phyloP scores from a whole-genome alignment of 2,329 filamentous ascomycete genomes.

The Fusarium sp. region DNA sequence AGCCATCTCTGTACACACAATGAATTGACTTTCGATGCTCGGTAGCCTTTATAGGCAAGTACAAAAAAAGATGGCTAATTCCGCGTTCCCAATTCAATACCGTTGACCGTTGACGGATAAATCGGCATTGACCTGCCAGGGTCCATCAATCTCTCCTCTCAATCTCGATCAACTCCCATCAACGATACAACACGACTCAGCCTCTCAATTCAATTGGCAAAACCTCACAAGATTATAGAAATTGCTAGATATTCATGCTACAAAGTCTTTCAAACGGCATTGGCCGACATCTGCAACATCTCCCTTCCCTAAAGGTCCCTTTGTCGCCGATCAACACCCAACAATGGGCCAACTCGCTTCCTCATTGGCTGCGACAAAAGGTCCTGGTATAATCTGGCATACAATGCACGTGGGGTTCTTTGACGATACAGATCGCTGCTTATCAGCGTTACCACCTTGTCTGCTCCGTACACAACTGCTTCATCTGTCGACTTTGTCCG shows the following conservation, averaged over 20 bases:
- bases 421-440: conserved; percentile 20
- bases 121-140: conserved; percentile 4
- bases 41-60: conserved; percentile 20
- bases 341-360: neutral
- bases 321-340: conserved; percentile 21
- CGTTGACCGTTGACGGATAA: conserved; percentile 6
- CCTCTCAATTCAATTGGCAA: neutral
- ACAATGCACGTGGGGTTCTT: conserved; percentile 33
- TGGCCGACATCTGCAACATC: neutral
- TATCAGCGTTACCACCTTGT: conserved; percentile 14
- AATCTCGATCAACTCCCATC: neutral
- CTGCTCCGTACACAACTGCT: conserved; percentile 26
- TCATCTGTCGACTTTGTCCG: conserved; percentile 16
- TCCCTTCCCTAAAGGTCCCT: conserved; percentile 15
- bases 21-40: neutral
- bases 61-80: neutral
- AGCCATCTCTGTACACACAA: neutral
- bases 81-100: neutral
- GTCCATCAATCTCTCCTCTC: neutral
- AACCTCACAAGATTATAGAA: neutral
- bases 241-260: neutral
- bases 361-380: conserved; percentile 32
- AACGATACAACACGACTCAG: too few species aligned
- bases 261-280: neutral
- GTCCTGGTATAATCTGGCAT: conserved; percentile 27